phyloP scores from a whole-genome alignment of 2,329 filamentous ascomycete genomes.

The Calycina herbarum region DNA sequence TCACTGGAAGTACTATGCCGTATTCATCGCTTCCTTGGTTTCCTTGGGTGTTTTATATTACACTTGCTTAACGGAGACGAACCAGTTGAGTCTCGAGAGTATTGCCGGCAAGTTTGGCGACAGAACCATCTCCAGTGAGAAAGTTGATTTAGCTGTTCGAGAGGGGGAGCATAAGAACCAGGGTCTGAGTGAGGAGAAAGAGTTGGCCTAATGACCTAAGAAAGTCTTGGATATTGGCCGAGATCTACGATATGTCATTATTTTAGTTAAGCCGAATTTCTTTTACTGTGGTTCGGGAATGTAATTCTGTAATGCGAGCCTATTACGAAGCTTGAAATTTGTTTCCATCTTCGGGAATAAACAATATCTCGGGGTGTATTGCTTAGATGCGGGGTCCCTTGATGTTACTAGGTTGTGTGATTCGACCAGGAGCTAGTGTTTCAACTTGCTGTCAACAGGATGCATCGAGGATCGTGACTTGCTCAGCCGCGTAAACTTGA shows the following conservation, averaged over 20 bases:
- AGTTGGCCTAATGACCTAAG: background rate
- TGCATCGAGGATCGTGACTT: background rate
- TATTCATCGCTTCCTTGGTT: conserved; percentile 40
- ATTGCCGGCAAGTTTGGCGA: conserved; percentile 37
- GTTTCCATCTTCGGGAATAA: background rate
- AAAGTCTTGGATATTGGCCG: background rate
- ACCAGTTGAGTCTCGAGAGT: conserved; percentile 65
- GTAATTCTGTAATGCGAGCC: background rate
- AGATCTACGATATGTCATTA: background rate
- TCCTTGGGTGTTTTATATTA: conserved; percentile 39
- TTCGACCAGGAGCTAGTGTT: background rate
- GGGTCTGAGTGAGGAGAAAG: background rate
- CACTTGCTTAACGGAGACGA: conserved; percentile 63
- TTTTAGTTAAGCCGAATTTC: background rate
- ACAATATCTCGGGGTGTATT: background rate
- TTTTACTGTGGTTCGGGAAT: background rate
- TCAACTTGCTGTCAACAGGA: background rate
- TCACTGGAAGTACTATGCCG: conserved; percentile 42
- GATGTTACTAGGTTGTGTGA: background rate
- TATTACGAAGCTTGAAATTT: background rate
- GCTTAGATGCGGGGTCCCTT: background rate
- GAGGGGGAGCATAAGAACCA: background rate
- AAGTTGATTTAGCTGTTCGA: conserved; percentile 5
- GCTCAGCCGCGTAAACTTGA: background rate
- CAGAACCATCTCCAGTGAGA: conserved; percentile 6